Conservation (phyloP, 441 rosid genomes). For the Isatis lusitanica region DNA sequence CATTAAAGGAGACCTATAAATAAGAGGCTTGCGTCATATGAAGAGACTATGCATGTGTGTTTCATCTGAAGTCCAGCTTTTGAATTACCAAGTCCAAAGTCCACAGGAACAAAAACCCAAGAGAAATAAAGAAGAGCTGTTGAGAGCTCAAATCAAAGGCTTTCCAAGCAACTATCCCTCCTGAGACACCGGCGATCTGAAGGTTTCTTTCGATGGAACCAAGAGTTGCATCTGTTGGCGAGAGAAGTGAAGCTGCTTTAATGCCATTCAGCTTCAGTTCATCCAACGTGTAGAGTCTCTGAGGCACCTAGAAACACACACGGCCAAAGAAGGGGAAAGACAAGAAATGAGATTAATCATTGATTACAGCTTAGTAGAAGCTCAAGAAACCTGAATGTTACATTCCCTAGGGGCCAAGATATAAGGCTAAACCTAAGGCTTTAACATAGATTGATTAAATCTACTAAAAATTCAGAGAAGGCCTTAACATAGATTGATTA, state of each 20-base stretch:
- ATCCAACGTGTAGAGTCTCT: conserved; percentile 79
- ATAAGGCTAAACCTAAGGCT: not conserved
- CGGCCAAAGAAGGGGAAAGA: not conserved
- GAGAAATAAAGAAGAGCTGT: conserved; percentile 60
- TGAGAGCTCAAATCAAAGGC: conserved; percentile 53
- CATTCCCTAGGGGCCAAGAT: not conserved
- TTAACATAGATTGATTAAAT: too few species aligned
- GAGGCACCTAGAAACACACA: conserved; percentile 55
- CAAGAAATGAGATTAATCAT: not conserved
- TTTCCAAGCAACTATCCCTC: conserved; percentile 68
- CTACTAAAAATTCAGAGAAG: too few species aligned
- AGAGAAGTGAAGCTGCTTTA: conserved; percentile 66
- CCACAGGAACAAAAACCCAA: conserved; percentile 73
- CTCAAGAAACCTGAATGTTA: not conserved
- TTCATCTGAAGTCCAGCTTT: conserved; percentile 2
- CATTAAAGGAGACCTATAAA: conserved; percentile 70
- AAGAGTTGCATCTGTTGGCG: conserved; percentile 76
- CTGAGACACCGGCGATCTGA: conserved; percentile 63
- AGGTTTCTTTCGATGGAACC: conserved; percentile 73
- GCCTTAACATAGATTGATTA: too few species aligned
- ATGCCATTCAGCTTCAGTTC: conserved; percentile 85
- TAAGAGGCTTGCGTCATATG: conserved; percentile 17
- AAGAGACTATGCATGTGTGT: not conserved
- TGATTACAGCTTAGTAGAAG: not conserved
- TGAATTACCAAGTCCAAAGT: conserved; percentile 64